These are phyloP conservation scores for Endocladia muricata DNA, from an alignment of 31 red algal genomes.

Conservation along the genomic window DNA sequence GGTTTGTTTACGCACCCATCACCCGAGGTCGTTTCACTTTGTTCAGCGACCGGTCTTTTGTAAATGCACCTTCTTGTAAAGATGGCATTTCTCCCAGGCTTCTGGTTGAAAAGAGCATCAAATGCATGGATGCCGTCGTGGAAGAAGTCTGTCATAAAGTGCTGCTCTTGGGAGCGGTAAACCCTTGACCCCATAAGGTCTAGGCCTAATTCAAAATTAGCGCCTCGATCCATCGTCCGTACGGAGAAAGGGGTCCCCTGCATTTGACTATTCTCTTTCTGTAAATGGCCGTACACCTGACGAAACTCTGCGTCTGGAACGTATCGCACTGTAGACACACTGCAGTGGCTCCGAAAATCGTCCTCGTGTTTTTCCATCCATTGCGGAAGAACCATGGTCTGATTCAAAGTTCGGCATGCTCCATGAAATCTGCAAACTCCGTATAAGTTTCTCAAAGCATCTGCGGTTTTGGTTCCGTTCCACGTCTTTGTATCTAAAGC, in stretches of 20 bases:
- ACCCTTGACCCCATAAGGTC: conserved; percentile 36
- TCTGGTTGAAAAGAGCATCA: conserved; percentile 40
- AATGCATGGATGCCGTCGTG: conserved; percentile 44
- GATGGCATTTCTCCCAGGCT: conserved; percentile 5
- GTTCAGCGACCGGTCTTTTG: conserved; percentile 3
- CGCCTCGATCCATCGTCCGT: neutral
- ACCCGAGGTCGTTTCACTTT: neutral
- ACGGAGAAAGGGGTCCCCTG: neutral
- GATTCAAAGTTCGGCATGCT: conserved; percentile 10
- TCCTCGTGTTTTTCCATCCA: conserved; percentile 35
- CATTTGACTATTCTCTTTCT: neutral
- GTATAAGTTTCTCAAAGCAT: conserved; percentile 21
- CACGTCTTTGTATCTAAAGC: conserved; percentile 23
- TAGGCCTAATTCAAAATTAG: conserved; percentile 24
- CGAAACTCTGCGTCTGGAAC: conserved; percentile 29
- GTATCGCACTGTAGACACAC: conserved; percentile 12
- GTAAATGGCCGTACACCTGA: conserved; percentile 19
- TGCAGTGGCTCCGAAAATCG: conserved; percentile 21
- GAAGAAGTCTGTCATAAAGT: conserved; percentile 52
- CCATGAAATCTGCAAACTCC: conserved; percentile 44
- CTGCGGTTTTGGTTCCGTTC: conserved; percentile 2
- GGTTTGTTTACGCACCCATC: conserved; percentile 7
- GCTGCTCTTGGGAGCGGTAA: conserved; percentile 40
- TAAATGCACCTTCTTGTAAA: conserved; percentile 37
- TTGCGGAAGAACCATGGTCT: conserved; percentile 23